Evolutionary conservation across 75 land plant species (phyloP).

Genomic region (Selaginella tamariscina): DNA sequence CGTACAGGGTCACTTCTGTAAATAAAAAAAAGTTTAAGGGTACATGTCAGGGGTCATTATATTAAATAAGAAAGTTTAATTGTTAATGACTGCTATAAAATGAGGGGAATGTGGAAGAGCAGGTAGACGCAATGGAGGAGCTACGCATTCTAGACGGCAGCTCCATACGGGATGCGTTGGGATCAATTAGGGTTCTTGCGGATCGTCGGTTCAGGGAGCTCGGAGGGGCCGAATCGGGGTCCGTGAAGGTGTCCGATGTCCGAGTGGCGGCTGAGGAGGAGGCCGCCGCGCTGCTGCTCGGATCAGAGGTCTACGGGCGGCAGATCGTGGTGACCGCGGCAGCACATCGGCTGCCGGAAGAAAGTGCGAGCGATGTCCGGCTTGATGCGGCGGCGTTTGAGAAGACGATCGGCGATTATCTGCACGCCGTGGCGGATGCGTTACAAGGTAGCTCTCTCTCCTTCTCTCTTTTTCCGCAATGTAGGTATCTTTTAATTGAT

Average conservation of each 20-base stretch:
- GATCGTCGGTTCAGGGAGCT: neutral
- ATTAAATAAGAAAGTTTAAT: no score
- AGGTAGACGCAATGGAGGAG: neutral
- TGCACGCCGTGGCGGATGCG: conserved; percentile 24
- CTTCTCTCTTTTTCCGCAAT: no score
- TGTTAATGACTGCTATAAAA: no score
- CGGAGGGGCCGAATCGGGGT: neutral
- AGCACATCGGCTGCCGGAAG: neutral
- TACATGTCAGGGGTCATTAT: no score
- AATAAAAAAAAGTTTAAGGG: no score
- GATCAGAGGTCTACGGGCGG: conserved; percentile 3
- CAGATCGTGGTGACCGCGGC: conserved; percentile 12
- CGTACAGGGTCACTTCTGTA: no score
- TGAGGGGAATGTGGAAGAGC: no score
- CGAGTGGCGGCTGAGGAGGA: conserved; percentile 22
- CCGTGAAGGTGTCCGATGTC: conserved; percentile 11
- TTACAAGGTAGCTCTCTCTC: no score
- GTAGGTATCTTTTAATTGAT: no score
- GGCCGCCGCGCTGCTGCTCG: conserved; percentile 22
- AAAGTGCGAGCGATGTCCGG: neutral
- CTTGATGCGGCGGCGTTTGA: conserved; percentile 15
- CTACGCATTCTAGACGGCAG: neutral
- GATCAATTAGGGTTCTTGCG: neutral
- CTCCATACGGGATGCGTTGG: neutral
- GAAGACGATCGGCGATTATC: conserved; percentile 6